Conservation (phyloP, 495 filamentous ascomycete species). For the Sporormia fimetaria region DNA sequence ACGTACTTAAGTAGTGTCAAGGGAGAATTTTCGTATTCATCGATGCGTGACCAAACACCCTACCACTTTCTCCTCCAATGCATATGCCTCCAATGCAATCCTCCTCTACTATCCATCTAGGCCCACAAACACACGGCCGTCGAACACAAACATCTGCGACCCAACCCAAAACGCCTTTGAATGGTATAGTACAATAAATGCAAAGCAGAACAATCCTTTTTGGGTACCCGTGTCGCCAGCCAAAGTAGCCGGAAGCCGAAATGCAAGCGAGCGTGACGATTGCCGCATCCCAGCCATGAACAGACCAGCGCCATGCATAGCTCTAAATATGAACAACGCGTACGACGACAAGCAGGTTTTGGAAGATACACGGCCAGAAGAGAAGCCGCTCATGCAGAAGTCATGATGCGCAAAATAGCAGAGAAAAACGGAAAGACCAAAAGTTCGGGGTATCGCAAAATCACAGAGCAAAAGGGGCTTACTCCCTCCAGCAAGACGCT, state of each 20-base stretch:
- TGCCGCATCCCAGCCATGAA: slow-evolving; percentile 5
- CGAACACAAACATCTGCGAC: neutral
- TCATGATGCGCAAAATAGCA: neutral
- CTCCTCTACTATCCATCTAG: neutral
- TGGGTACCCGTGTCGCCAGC: slow-evolving; percentile 7
- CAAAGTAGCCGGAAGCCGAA: slow-evolving; percentile 7
- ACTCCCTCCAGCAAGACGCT: neutral
- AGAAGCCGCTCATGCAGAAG: neutral
- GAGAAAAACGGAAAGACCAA: no score
- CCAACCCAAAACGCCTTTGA: neutral
- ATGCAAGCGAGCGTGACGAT: slow-evolving; percentile 19
- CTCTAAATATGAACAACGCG: slow-evolving; percentile 6
- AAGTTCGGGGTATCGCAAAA: slow-evolving; percentile 8
- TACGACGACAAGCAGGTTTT: neutral
- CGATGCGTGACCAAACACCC: no score
- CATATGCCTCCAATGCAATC: neutral
- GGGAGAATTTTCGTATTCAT: no score
- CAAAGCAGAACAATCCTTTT: slow-evolving; percentile 13
- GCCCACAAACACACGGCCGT: slow-evolving; percentile 2
- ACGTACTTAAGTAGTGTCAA: no score
- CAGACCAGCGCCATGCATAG: slow-evolving; percentile 19
- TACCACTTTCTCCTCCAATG: no score
- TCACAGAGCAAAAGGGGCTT: neutral
- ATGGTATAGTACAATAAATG: slow-evolving; percentile 11
- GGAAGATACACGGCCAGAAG: neutral